Base-by-base conservation (phyloP, 495 filamentous ascomycete genomes). In the Tuber borchii region DNA sequence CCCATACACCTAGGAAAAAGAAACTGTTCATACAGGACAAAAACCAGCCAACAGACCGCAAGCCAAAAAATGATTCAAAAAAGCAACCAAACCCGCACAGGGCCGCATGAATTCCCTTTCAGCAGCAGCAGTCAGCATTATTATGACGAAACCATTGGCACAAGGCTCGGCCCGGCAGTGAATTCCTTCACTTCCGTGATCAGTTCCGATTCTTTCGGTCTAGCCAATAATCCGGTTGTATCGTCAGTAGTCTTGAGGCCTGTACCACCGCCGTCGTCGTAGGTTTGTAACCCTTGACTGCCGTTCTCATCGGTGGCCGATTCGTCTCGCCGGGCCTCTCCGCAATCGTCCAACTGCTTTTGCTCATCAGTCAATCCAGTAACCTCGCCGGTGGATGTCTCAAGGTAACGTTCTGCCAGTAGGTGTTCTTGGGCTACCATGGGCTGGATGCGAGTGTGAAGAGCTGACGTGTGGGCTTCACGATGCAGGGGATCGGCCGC, bases 331-430 rank as follows among this genome's bases (percentile, higher is more conserved):
- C 73, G 71, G 12, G 76, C 37, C n/a, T 76, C 77, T 8, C 73
- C 78, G 73, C 78, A 79, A 42, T 73, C 73, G n/a, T 20, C 44
- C 31, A 22, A 39, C 22, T 44, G 46, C 34, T 75, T 80, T 39
- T 82, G 74, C 69, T 80, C 77, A 0, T 77, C 73, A 14, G 77
- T 44, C 22, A 79, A 76, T 44, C 82, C 80, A n/a, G 73, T 56
- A 17, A 81, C 48, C 20, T 61, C 31, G 10, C 75, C 51, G n/a
- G 71, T 70, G 1, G 75, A 40, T 40, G 71, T 71, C 73, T 82
- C 73, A 1, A 82, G 80, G 69, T 77, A 79, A 61, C 75, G 71
- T 74, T 77, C 79, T 31, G 71, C 69, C 12, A 77, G 80, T 0
- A 80, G 77, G 37, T 51, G n/a, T 4, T 42, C 65, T 45, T 48